These are phyloP conservation scores for Candida dendrica DNA, from an alignment of 805 yeast genomes.

Conservation along the genomic window DNA sequence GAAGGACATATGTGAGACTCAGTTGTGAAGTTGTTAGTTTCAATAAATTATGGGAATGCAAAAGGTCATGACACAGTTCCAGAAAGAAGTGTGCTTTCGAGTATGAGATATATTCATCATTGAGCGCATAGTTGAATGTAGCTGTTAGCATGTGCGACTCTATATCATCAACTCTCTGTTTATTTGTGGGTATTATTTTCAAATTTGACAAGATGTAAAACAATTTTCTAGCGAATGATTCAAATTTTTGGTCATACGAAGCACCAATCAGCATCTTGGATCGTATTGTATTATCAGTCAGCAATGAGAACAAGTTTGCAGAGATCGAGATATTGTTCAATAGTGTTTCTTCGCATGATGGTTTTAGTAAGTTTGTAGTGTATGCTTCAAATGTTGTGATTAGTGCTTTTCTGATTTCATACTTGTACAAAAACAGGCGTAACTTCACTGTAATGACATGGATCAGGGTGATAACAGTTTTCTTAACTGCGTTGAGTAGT, in stretches of 20 bases:
- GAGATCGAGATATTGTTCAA: conserved; percentile 9
- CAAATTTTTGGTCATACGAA: conserved; percentile 16
- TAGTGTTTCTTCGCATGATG: conserved; percentile 6
- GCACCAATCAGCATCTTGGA: conserved; percentile 13
- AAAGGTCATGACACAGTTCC: conserved; percentile 5
- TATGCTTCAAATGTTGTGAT: conserved; percentile 9
- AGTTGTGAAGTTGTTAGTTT: conserved; percentile 3
- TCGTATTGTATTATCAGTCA: conserved; percentile 16
- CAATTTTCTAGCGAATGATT: conserved; percentile 16
- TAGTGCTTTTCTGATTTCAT: conserved; percentile 10
- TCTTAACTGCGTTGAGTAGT: conserved; percentile 11
- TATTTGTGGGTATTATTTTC: conserved; percentile 1
- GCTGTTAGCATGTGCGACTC: conserved; percentile 15
- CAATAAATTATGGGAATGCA: conserved; percentile 3
- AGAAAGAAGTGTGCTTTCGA: conserved; percentile 10
- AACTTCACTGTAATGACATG: conserved; percentile 14
- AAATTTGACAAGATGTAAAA: conserved; percentile 11
- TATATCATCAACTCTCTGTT: conserved; percentile 10
- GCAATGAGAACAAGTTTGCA: conserved; percentile 14
- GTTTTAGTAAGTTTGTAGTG: conserved; percentile 9
- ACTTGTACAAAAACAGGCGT: conserved; percentile 13
- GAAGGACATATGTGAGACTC: not conserved
- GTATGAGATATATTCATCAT: conserved; percentile 8
- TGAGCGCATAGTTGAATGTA: conserved; percentile 9
- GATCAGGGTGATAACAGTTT: conserved; percentile 14